Percentiles rank a stretch among this genome's conserved stretches.
These are phyloP conservation scores for Komagataea norvegica DNA, from an alignment of 1,139 yeast species.

Conservation along the genomic window DNA sequence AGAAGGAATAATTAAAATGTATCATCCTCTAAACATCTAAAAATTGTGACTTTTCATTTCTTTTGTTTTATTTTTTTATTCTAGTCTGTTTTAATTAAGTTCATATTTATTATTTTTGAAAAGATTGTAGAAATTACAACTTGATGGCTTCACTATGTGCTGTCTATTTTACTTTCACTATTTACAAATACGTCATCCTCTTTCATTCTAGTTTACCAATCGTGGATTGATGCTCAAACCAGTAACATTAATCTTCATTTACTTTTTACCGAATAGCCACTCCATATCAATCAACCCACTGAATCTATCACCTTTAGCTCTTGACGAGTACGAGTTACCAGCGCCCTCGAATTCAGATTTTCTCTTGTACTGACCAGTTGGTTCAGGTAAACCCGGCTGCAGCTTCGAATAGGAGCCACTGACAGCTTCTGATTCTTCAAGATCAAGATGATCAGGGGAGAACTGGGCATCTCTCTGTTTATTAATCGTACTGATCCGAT, in stretches of 20 bases:
- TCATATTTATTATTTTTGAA: too few species aligned
- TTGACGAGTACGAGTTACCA: slow-evolving; percentile 49
- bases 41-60: slow-evolving; percentile 1
- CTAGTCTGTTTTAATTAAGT: too few species aligned
- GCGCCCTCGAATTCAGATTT: slow-evolving; percentile 65
- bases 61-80: slow-evolving; percentile 1
- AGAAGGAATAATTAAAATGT: slow-evolving; percentile 27
- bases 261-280: slow-evolving; percentile 20
- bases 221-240: too few species aligned
- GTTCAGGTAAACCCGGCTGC: slow-evolving; percentile 26
- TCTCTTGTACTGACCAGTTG: slow-evolving; percentile 30
- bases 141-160: too few species aligned
- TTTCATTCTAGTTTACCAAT: too few species aligned
- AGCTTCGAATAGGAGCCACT: slow-evolving; percentile 17
- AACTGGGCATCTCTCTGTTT: slow-evolving; percentile 21
- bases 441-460: slow-evolving; percentile 18
- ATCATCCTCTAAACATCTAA: slow-evolving; percentile 3
- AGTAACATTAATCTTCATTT: too few species aligned
- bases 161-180: too few species aligned
- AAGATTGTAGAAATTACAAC: too few species aligned
- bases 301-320: slow-evolving; percentile 36
- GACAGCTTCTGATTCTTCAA: neutral
- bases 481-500: slow-evolving; percentile 23
- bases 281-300: slow-evolving; percentile 26
- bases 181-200: too few species aligned